These are phyloP conservation scores for Protostelium mycophagum DNA, from an alignment of 78 protist genomes.

Conservation along the genomic window DNA sequence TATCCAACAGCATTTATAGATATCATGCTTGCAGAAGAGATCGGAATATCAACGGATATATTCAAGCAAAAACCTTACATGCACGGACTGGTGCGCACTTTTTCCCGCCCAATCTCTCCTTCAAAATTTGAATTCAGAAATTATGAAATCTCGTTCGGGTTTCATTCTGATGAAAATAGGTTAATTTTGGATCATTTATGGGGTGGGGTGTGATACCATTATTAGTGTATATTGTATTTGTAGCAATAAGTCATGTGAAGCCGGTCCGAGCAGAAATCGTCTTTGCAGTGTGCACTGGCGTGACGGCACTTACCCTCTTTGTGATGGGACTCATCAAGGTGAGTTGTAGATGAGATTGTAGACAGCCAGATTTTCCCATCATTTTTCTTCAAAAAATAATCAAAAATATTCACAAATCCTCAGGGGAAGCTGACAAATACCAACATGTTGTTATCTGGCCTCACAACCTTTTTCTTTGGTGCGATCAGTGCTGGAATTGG, in stretches of 20 bases:
- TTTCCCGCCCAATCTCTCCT: neutral
- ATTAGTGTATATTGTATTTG: constrained; percentile 23
- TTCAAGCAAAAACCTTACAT: constrained; percentile 42
- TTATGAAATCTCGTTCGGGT: neutral
- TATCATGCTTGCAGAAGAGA: constrained; percentile 58
- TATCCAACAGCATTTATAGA: constrained; percentile 51
- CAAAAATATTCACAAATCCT: neutral
- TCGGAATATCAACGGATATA: constrained; percentile 51
- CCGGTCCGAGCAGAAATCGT: constrained; percentile 3
- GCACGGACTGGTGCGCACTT: constrained; percentile 19
- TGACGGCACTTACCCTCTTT: constrained; percentile 38
- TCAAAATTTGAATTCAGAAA: neutral
- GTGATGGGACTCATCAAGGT: constrained; percentile 47
- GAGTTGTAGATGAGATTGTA: neutral
- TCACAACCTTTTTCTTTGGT: constrained; percentile 38
- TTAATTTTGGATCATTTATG: constrained; percentile 34
- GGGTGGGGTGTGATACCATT: constrained; percentile 45
- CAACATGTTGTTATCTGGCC: constrained; percentile 6
- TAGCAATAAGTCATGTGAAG: neutral
- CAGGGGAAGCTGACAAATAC: constrained; percentile 13
- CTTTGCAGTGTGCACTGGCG: constrained; percentile 23
- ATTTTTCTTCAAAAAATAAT: neutral
- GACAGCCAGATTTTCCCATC: neutral
- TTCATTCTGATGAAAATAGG: neutral
- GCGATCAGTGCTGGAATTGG: constrained; percentile 37